Conservation (phyloP, 177 flowering plant genomes). For the Vitis hybrid region DNA sequence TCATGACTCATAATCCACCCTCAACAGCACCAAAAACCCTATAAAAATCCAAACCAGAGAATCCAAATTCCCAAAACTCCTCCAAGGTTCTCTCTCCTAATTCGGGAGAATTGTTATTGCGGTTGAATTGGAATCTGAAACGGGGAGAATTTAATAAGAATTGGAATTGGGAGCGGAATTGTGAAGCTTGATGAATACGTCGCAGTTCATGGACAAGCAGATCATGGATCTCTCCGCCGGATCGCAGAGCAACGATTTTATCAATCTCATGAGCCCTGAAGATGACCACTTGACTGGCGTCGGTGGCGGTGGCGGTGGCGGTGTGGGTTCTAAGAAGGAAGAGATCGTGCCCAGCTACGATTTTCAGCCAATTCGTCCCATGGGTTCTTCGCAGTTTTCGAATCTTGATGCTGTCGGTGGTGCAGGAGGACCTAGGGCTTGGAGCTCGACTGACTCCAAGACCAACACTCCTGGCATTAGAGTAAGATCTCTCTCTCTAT, state of each 20-base stretch:
- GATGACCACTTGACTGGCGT: constrained; percentile 19
- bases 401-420: constrained; percentile 25
- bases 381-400: constrained; percentile 21
- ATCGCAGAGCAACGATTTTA: constrained; percentile 42
- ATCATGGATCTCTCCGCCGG: constrained; percentile 70
- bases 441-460: constrained; percentile 56
- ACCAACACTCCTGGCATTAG: constrained; percentile 24
- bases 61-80: too few relatives aligned
- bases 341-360: constrained; percentile 78
- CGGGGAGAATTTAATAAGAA: neutral
- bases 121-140: too few relatives aligned
- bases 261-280: constrained; percentile 51
- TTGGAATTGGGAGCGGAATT: neutral
- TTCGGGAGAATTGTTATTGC: neutral
- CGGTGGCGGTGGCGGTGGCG: neutral
- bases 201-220: constrained; percentile 93
- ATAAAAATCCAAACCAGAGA: too few relatives aligned
- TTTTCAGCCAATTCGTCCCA: constrained; percentile 77
- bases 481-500: constrained; percentile 23
- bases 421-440: constrained; percentile 41
- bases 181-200: constrained; percentile 54
- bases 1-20: too few relatives aligned
- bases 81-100: neutral
- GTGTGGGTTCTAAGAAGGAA: constrained; percentile 36
- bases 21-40: too few relatives aligned